These are phyloP conservation scores for Aspergillus kassunensis DNA, from an alignment of 495 filamentous ascomycete species.

Conservation along the genomic window DNA sequence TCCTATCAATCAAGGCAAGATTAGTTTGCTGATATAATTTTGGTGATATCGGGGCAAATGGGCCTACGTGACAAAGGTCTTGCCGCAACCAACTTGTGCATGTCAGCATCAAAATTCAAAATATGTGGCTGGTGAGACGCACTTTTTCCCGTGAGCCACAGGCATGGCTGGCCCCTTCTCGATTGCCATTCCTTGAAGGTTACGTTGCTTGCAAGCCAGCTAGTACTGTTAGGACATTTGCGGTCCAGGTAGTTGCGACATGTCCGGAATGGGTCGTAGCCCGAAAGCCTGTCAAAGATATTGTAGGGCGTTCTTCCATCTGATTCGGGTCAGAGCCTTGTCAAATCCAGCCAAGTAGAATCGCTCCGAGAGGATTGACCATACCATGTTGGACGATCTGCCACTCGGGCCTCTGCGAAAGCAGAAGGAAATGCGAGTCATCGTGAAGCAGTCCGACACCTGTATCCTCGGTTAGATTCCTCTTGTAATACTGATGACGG, in stretches of 20 bases:
- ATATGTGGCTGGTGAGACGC: not conserved
- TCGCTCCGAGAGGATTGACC: not conserved
- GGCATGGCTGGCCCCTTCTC: not conserved
- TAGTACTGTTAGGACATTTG: not conserved
- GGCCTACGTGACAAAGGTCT: not conserved
- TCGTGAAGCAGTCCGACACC: not conserved
- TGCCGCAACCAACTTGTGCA: not conserved
- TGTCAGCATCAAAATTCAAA: not conserved
- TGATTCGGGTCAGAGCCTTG: not conserved
- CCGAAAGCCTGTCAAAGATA: not conserved
- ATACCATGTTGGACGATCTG: not conserved
- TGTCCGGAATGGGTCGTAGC: not conserved
- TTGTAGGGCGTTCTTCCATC: not conserved
- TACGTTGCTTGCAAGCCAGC: not conserved
- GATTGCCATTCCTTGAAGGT: not conserved
- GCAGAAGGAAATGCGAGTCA: not conserved
- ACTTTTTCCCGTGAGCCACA: constrained; percentile 4
- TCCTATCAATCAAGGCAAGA: too few relatives aligned
- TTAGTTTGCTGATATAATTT: too few relatives aligned
- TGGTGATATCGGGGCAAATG: not conserved
- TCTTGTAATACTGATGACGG: not conserved
- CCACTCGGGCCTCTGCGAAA: not conserved
- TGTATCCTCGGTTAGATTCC: not conserved
- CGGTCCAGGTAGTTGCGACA: not conserved
- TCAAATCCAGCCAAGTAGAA: not conserved